Percentiles rank a stretch among this genome's conserved stretches.
These are phyloP conservation scores for Malus hybrid DNA, from an alignment of 331 rosid species.

Conservation along the genomic window DNA sequence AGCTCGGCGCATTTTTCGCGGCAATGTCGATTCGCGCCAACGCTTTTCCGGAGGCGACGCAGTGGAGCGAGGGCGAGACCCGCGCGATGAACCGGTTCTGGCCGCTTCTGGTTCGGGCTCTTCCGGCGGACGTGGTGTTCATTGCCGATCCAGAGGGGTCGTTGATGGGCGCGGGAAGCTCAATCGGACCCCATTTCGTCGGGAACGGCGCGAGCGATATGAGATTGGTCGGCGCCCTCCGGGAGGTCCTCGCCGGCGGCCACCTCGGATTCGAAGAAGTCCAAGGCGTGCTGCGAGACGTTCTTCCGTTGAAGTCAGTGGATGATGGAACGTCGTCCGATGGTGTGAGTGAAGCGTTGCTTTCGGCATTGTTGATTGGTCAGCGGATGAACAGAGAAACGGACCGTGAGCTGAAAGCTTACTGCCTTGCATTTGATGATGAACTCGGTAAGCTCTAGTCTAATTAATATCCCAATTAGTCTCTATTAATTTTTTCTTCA, in stretches of 20 bases:
- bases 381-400: constrained; percentile 99
- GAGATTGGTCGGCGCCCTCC: constrained; percentile 92
- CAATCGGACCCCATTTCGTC: constrained; percentile 72
- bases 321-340: constrained; percentile 26
- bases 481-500: not conserved
- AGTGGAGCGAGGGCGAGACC: constrained; percentile 96
- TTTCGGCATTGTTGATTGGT: constrained; percentile 93
- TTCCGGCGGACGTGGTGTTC: constrained; percentile 77
- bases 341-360: constrained; percentile 65
- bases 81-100: constrained; percentile 69
- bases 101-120: constrained; percentile 75
- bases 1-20: constrained; percentile 87
- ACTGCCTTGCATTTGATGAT: constrained; percentile 94
- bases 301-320: constrained; percentile 47
- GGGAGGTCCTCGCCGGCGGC: constrained; percentile 94
- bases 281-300: constrained; percentile 78
- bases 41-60: constrained; percentile 87
- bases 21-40: constrained; percentile 93
- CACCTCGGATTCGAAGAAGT: constrained; percentile 97
- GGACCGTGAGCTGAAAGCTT: constrained; percentile 84
- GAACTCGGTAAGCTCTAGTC: constrained; percentile 50
- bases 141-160: constrained; percentile 90
- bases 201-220: constrained; percentile 65
- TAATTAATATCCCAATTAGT: constrained; percentile 4
- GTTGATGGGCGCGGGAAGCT: constrained; percentile 69